A percentile compares a stretch with the other conserved stretches of the same genome.
Evolutionary conservation across 2,329 filamentous ascomycete species (phyloP).

Genomic region (Trichoderma cornu-damae): DNA sequence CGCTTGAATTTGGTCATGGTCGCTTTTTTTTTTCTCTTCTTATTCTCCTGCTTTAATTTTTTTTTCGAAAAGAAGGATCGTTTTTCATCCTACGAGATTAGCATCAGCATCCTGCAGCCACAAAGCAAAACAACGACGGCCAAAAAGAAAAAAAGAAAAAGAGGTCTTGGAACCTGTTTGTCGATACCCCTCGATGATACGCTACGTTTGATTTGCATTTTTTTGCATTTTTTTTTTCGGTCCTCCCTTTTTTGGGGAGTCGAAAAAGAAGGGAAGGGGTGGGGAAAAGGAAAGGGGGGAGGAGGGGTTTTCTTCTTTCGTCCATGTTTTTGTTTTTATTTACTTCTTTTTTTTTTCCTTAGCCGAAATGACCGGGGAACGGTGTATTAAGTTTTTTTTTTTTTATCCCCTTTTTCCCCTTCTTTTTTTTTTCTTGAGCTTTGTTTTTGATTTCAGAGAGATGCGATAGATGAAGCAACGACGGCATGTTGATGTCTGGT

Average conservation of each 20-base stretch:
- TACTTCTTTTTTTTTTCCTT: background rate
- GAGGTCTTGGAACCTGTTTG: constrained; percentile 7
- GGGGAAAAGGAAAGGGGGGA: too few relatives aligned
- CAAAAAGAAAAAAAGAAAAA: too few relatives aligned
- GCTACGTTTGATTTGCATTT: constrained; percentile 11
- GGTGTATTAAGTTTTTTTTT: constrained; percentile 2
- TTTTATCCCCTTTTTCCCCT: background rate
- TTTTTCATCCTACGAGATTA: background rate
- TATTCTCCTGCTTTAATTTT: background rate
- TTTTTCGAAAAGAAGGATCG: background rate
- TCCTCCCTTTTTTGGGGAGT: background rate
- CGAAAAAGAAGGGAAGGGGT: too few relatives aligned
- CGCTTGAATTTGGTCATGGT: background rate
- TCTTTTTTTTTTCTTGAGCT: background rate
- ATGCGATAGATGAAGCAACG: background rate
- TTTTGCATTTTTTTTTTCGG: background rate
- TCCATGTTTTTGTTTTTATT: background rate
- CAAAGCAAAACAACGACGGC: too few relatives aligned
- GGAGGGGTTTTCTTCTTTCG: background rate
- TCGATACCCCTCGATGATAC: constrained; percentile 16
- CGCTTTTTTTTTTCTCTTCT: background rate
- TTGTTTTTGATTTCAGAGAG: background rate
- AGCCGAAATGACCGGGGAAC: background rate
- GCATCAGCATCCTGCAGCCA: constrained; percentile 15
- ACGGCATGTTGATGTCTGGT: constrained; percentile 1